Evolutionary conservation across 495 filamentous ascomycete genomes (phyloP).

Genomic region (Talaromyces nanjingensis): DNA sequence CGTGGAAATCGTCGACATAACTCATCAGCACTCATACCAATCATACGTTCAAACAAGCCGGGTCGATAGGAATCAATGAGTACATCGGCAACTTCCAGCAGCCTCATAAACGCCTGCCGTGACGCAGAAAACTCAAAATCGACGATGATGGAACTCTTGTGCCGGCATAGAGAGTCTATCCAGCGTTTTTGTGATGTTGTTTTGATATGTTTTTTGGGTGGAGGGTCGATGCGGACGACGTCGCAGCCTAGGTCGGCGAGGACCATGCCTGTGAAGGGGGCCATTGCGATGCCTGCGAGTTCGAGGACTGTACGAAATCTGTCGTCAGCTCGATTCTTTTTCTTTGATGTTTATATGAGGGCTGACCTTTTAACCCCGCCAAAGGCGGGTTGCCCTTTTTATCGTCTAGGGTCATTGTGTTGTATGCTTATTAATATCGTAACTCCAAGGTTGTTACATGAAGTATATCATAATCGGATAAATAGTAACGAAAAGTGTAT

Average conservation of each 20-base stretch:
- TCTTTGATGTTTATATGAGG: neutral
- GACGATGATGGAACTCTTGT: slow-evolving; percentile 4
- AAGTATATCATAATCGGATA: neutral
- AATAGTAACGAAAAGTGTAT: neutral
- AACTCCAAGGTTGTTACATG: neutral
- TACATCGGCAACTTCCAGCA: slow-evolving; percentile 2
- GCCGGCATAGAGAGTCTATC: slow-evolving; percentile 6
- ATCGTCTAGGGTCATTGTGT: neutral
- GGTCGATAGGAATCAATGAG: slow-evolving; percentile 5
- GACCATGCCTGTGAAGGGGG: slow-evolving; percentile 18
- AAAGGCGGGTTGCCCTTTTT: neutral
- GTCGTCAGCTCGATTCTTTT: neutral
- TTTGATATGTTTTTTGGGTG: neutral
- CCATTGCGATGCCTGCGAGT: slow-evolving; percentile 4
- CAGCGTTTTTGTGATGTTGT: neutral
- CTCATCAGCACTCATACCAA: slow-evolving; percentile 7
- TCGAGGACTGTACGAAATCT: neutral
- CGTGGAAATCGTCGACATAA: slow-evolving; percentile 1
- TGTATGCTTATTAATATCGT: neutral
- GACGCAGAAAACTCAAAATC: slow-evolving; percentile 1
- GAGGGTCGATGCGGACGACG: slow-evolving; percentile 4
- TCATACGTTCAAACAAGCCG: neutral
- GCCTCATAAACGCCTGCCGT: slow-evolving; percentile 1
- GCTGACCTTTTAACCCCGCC: slow-evolving; percentile 5
- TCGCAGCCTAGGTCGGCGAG: slow-evolving; percentile 19